These are phyloP conservation scores for Gossypium davidsonii DNA, from an alignment of 441 rosid genomes.

Conservation along the genomic window DNA sequence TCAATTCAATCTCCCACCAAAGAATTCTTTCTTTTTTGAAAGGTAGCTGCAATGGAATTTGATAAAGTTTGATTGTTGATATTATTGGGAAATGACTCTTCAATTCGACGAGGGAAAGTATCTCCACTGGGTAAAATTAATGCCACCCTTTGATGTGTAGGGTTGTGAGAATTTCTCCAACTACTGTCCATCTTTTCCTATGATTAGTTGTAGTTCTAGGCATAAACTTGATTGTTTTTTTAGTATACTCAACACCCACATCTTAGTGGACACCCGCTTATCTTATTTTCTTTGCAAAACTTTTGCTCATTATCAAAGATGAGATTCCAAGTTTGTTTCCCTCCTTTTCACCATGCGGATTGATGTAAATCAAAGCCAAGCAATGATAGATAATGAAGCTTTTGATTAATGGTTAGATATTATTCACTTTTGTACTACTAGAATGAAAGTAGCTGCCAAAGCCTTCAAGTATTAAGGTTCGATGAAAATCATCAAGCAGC, in stretches of 20 bases:
- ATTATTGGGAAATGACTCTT: constrained; percentile 10
- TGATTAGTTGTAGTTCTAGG: neutral
- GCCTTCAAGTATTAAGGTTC: too few species aligned
- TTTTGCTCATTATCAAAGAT: neutral
- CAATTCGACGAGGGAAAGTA: constrained; percentile 5
- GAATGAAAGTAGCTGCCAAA: too few species aligned
- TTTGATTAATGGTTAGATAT: neutral
- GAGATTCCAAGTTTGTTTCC: too few species aligned
- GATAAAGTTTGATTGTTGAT: constrained; percentile 1
- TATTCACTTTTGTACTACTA: too few species aligned
- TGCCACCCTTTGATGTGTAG: neutral
- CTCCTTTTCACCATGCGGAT: neutral
- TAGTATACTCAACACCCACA: neutral
- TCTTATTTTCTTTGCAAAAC: neutral
- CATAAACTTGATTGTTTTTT: neutral
- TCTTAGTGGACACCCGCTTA: neutral
- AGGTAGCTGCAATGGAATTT: neutral
- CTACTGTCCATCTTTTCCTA: too few species aligned
- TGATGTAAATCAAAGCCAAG: too few species aligned
- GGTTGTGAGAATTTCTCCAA: neutral
- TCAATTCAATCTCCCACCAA: constrained; percentile 16
- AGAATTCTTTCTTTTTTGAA: neutral
- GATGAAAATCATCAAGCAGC: too few species aligned
- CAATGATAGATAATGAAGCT: neutral
- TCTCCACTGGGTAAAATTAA: neutral